A percentile compares a stretch with the other conserved stretches of the same genome.
Evolutionary conservation across 1,284 basidiomycete species (phyloP).

Genomic region (Leccinum angustisporum): DNA sequence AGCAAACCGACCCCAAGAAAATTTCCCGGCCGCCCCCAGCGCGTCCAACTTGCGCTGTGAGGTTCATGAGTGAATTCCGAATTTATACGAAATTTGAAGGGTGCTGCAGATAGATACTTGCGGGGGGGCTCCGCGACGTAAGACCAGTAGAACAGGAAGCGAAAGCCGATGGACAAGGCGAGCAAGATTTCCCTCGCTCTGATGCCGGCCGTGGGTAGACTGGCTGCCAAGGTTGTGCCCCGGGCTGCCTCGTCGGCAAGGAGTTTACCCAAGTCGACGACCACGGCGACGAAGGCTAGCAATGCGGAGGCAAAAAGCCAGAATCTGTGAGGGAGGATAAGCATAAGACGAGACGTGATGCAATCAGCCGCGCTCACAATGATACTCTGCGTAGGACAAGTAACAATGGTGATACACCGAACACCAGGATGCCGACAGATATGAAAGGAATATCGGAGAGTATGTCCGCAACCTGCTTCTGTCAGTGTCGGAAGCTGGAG

Average conservation of each 20-base stretch:
- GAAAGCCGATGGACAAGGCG: slow-evolving; percentile 55
- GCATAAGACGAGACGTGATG: not conserved
- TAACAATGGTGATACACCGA: slow-evolving; percentile 65
- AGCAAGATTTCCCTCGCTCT: slow-evolving; percentile 60
- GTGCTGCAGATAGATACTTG: slow-evolving; percentile 36
- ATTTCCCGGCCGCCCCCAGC: slow-evolving; percentile 58
- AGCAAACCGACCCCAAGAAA: slow-evolving; percentile 54
- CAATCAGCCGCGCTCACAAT: slow-evolving; percentile 43
- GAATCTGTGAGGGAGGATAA: slow-evolving; percentile 39
- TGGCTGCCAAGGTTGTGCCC: slow-evolving; percentile 24
- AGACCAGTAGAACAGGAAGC: slow-evolving; percentile 69
- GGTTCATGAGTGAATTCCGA: slow-evolving; percentile 20
- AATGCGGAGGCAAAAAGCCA: slow-evolving; percentile 59
- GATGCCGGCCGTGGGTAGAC: slow-evolving; percentile 36
- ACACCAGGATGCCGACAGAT: slow-evolving; percentile 61
- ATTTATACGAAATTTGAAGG: slow-evolving; percentile 19
- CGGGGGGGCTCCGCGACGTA: slow-evolving; percentile 58
- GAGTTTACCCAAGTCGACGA: slow-evolving; percentile 63
- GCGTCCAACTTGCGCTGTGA: slow-evolving; percentile 63
- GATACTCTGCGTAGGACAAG: slow-evolving; percentile 56
- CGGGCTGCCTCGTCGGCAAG: slow-evolving; percentile 42
- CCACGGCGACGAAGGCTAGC: slow-evolving; percentile 59
- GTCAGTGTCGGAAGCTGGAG: slow-evolving; percentile 11
- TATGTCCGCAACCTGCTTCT: slow-evolving; percentile 53
- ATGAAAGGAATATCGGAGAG: slow-evolving; percentile 69